Base-by-base conservation (phyloP, 441 rosid species). In the Kokia cookei region DNA sequence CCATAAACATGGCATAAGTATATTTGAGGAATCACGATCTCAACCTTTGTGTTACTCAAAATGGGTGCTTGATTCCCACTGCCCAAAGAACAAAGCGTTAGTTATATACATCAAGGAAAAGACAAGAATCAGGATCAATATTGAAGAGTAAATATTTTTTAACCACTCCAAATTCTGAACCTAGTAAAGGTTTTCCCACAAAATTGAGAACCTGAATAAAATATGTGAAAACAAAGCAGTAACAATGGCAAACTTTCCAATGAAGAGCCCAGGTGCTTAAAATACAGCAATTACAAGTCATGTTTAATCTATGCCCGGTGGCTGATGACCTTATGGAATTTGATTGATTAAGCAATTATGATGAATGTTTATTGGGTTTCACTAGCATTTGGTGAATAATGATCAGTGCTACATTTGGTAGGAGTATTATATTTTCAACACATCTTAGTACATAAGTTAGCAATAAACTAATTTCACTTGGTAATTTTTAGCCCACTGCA, bases 21-120 rank as follows among this genome's bases (percentile, higher is more conserved):
- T 58, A 65, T 77, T 69, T 88, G 93, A 70, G 91, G 93, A 82
- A 87, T 84, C 80, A 86, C 81, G 32, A 88, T 77, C 82, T 90
- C 93, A 61, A 90, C 81, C 51, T 86, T 79, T 35, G 83, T 59
- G 65, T 77, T 82, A 15, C 84, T 45, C 84, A 81, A 40, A 45
- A 35, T 48, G 4, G 72, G 45, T 59, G 81, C 76, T 69, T 80
- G 91, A 79, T 73, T 83, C 69, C 88, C 92, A 42, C 91, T 83
- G 88, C 58, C 14, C 77, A 65, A 50, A 68, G 15, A 29, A 45
- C 55, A 45, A 45, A 1, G 37, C 57, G n/a, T 47, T 3, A 65
- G 70, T 26, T 65, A 65, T 27, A 61, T n/a, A 27, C 17, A 62
- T 9, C 3, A 37, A 37, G 50, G 53, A 45, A 65, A 45, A 47